Conservation (phyloP, 2,329 filamentous ascomycete genomes). For the Gnomoniopsis sp. region DNA sequence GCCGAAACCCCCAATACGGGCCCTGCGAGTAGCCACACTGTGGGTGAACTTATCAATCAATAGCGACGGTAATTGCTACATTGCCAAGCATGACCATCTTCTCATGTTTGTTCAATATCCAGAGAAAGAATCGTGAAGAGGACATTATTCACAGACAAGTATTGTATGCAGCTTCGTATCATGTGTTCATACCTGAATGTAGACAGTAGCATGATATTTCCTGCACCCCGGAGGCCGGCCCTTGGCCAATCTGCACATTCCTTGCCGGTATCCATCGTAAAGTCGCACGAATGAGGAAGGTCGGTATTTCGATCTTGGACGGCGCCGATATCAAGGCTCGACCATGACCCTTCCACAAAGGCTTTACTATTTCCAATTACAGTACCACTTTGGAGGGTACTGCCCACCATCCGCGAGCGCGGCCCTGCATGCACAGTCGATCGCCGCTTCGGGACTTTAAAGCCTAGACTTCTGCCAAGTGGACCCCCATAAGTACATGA, state of each 20-base stretch:
- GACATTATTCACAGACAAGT: no score
- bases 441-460: not conserved
- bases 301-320: not conserved
- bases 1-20: constrained; percentile 2
- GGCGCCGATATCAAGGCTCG: not conserved
- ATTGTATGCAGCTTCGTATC: no score
- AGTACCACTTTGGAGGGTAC: not conserved
- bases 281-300: constrained; percentile 4
- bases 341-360: not conserved
- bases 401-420: not conserved
- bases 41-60: not conserved
- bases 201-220: not conserved
- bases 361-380: not conserved
- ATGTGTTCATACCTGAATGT: no score
- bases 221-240: not conserved
- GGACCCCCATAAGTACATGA: no score
- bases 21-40: not conserved
- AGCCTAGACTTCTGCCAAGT: not conserved
- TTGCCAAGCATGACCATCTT: not conserved
- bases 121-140: no score
- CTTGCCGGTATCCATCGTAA: not conserved
- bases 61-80: not conserved
- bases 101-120: no score
- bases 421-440: constrained; percentile 1
- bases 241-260: not conserved